Evolutionary conservation across 805 yeast species (phyloP).

Genomic region (Jamesozyma lodderae): DNA sequence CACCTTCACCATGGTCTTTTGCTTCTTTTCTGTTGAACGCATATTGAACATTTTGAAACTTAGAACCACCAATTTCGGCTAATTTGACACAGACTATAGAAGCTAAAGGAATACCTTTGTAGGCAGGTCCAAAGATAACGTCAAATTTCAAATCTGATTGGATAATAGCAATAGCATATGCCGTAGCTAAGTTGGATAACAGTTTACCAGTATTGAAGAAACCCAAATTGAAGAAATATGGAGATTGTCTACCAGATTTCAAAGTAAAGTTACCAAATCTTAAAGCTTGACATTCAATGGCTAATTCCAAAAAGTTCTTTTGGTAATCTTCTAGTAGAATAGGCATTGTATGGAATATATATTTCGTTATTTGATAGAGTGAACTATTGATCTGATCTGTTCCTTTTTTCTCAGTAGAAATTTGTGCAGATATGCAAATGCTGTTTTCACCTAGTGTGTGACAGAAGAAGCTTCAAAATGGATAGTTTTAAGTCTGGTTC

Average conservation of each 20-base stretch:
- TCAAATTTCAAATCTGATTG: conserved; percentile 78
- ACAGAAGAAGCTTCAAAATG: no score
- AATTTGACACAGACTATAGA: conserved; percentile 88
- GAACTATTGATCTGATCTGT: not conserved
- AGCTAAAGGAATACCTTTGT: conserved; percentile 93
- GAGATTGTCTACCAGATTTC: conserved; percentile 89
- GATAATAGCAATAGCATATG: conserved; percentile 84
- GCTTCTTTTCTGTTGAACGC: conserved; percentile 95
- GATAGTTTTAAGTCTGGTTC: no score
- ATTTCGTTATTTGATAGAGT: no score
- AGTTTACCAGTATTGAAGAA: conserved; percentile 72
- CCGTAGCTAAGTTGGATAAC: conserved; percentile 70
- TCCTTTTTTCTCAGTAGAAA: not conserved
- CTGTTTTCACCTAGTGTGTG: no score
- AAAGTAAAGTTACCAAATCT: conserved; percentile 83
- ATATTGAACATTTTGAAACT: conserved; percentile 65
- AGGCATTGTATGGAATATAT: conserved; percentile 2
- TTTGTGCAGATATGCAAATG: no score
- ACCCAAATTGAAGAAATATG: conserved; percentile 94
- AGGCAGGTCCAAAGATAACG: conserved; percentile 93
- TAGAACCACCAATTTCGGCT: conserved; percentile 80
- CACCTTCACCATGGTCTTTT: conserved; percentile 98
- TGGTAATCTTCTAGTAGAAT: conserved; percentile 40
- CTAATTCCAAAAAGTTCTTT: conserved; percentile 65
- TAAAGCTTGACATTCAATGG: conserved; percentile 73